Percentiles rank a stretch among this genome's conserved stretches.
These are phyloP conservation scores for Cryptococcus deneoformans DNA, from an alignment of 1,284 basidiomycete species.

Conservation along the genomic window DNA sequence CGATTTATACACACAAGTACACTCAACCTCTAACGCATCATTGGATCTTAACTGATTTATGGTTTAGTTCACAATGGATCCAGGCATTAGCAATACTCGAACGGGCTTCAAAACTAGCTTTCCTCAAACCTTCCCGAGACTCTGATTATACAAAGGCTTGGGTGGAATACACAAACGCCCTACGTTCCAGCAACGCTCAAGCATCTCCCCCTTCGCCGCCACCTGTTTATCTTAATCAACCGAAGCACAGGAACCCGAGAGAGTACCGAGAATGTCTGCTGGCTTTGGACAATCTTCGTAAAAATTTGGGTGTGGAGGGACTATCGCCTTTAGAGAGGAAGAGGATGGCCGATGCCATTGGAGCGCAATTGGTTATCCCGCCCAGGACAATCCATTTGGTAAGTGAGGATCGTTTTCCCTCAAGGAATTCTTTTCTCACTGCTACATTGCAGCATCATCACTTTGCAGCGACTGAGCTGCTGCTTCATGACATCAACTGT, in stretches of 20 bases:
- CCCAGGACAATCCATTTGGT: conserved; percentile 32
- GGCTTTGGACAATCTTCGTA: conserved; percentile 28
- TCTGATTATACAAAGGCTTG: conserved; percentile 36
- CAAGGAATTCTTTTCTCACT: too few relatives aligned
- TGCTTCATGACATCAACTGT: conserved; percentile 43
- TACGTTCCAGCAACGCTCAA: conserved; percentile 4
- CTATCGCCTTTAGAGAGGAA: conserved; percentile 34
- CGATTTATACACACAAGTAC: conserved; percentile 10
- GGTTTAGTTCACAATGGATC: conserved; percentile 17
- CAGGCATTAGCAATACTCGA: conserved; percentile 38
- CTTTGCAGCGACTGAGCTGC: conserved; percentile 32
- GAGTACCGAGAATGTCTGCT: conserved; percentile 35
- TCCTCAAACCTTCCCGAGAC: conserved; percentile 32
- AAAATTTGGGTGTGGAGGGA: conserved; percentile 34
- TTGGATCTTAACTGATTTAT: not conserved
- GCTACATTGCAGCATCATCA: conserved; percentile 31
- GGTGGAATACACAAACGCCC: conserved; percentile 22
- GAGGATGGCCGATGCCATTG: conserved; percentile 29
- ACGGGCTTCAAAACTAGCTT: conserved; percentile 38
- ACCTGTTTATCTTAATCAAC: conserved; percentile 36
- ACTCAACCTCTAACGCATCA: conserved; percentile 26
- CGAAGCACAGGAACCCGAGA: conserved; percentile 35
- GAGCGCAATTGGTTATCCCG: conserved; percentile 25
- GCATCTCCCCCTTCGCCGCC: conserved; percentile 13
- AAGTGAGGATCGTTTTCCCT: too few relatives aligned